Evolutionary conservation across 495 filamentous ascomycete genomes (phyloP).

Genomic region (Neurospora sp.): DNA sequence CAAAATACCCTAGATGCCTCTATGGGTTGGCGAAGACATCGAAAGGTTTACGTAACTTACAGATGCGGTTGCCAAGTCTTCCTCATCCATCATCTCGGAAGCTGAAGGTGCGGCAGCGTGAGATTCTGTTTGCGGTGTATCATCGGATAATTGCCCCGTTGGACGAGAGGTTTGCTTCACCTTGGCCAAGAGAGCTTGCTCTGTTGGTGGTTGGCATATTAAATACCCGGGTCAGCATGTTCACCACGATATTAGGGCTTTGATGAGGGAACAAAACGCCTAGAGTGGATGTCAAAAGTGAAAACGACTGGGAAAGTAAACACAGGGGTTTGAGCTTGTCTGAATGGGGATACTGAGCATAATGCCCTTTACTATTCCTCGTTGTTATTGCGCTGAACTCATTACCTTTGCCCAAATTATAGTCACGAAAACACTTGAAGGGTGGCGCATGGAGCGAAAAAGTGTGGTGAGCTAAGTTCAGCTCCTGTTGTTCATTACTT

Average conservation of each 20-base stretch:
- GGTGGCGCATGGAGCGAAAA: neutral
- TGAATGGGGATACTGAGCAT: neutral
- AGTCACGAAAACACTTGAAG: neutral
- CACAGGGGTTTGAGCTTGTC: neutral
- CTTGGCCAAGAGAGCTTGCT: neutral
- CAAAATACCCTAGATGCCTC: too few species aligned
- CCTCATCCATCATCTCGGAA: slow-evolving; percentile 5
- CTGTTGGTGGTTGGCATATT: neutral
- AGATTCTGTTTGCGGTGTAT: neutral
- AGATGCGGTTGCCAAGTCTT: neutral
- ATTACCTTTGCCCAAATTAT: too few species aligned
- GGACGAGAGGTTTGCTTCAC: neutral
- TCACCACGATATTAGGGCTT: neutral
- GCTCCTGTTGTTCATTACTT: neutral
- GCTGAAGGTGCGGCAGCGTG: slow-evolving; percentile 18
- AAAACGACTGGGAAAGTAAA: neutral
- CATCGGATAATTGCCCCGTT: neutral
- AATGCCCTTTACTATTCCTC: neutral
- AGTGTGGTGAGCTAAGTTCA: neutral
- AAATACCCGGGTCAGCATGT: neutral
- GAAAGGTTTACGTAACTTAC: too few species aligned
- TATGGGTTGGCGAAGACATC: neutral
- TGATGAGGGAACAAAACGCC: neutral
- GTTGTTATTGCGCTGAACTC: neutral
- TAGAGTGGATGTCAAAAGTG: neutral